Evolutionary conservation across 2,329 filamentous ascomycete species (phyloP), one percentile per base, ranked within the genome.

Genomic region (Sphaerulina vaccinii): DNA sequence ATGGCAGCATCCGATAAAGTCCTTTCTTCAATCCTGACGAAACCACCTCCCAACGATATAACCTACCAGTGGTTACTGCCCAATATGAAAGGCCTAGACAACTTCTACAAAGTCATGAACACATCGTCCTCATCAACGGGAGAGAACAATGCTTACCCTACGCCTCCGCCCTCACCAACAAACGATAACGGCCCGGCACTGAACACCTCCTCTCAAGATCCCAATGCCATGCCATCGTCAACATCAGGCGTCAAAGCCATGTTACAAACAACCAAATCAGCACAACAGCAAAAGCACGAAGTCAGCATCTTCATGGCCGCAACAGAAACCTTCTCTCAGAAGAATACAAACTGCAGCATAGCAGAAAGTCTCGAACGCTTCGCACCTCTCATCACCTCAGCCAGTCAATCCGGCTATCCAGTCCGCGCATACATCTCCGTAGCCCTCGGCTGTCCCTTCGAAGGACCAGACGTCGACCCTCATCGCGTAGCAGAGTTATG

Each of bases 21-120:
- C 40, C 79, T 93, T 51, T 73, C 86, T 57, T 82, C 88, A 62
- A 74, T 90, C 47, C 76, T 90, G 10, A 71, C 79, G 36, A 72
- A 75, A 29, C 79, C 80, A 13, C 79, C 83, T 6, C 65, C 74
- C 18, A 79, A 85, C 3, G 64, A 74, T 11, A 78, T 91, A 45
- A 85, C 83, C 22, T 93, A 90, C 68, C 87, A 88, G 53, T 93
- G 90, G 74, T 82, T 95, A 3, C 83, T 87, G 1, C 89, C 89
- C 27, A 95, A 95, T 63, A 74, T 74, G 56, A 87, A 85, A 68
- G 89, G 88, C 27, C 71, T 92, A 13, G 77, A 83, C 41, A 83
- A 83, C 62, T 87, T 86, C 46, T 64, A 68, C 68, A 75, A 64
- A 57, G 75, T 64, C 65, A 86, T 74, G 70, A 73, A 57, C 68